These are phyloP conservation scores for Termitomyces sp. DNA, from an alignment of 768 basidiomycete genomes.

Conservation along the genomic window DNA sequence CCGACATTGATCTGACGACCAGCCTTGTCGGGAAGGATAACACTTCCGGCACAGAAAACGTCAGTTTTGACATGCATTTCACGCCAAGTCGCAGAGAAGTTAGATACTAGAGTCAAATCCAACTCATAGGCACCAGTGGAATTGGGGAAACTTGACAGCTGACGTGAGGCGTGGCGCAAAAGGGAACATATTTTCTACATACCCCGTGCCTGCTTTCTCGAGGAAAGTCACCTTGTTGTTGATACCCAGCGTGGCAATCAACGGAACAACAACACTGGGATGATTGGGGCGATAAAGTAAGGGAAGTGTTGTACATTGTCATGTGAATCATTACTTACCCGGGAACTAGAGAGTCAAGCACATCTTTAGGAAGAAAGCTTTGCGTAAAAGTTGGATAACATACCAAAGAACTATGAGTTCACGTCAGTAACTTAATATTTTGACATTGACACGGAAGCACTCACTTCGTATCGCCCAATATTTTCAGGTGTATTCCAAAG, in stretches of 20 bases:
- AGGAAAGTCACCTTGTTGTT: conserved; percentile 81
- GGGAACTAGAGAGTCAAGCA: conserved; percentile 28
- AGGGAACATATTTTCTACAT: conserved; percentile 7
- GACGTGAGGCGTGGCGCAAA: conserved; percentile 2
- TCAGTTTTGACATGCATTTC: conserved; percentile 72
- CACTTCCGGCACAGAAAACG: conserved; percentile 72
- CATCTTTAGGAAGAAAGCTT: neutral
- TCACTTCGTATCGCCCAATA: conserved; percentile 66
- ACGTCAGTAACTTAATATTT: conserved; percentile 2
- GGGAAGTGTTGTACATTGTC: neutral
- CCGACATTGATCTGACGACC: conserved; percentile 63
- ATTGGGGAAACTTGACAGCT: conserved; percentile 38
- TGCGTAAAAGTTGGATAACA: conserved; percentile 11
- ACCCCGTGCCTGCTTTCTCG: conserved; percentile 68
- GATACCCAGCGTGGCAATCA: conserved; percentile 70
- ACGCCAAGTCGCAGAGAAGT: conserved; percentile 59
- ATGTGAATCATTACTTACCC: conserved; percentile 28
- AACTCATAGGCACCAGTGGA: conserved; percentile 78
- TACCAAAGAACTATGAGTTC: conserved; percentile 38
- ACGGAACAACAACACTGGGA: conserved; percentile 58
- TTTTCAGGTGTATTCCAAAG: conserved; percentile 61
- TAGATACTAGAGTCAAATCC: conserved; percentile 49
- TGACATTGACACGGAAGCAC: conserved; percentile 10
- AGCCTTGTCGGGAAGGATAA: conserved; percentile 70
- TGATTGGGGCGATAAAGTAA: neutral